Evolutionary conservation across 306 rosid genomes (phyloP).

Genomic region (Sicyos baderoa): DNA sequence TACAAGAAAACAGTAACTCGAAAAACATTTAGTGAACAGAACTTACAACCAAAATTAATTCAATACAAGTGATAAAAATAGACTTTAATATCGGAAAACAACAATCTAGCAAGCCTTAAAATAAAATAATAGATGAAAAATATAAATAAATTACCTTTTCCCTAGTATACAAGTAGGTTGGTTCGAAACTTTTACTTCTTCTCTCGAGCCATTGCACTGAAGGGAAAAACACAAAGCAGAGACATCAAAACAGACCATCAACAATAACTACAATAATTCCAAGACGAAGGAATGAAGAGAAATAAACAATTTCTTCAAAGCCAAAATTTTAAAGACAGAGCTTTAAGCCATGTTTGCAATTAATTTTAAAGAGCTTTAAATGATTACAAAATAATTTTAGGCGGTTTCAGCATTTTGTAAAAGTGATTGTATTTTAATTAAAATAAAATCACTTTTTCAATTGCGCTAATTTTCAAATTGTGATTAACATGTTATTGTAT

Average conservation of each 20-base stretch:
- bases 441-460: neutral
- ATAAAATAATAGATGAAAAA: conserved; percentile 11
- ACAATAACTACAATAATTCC: neutral
- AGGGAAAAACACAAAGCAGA: neutral
- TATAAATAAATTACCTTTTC: conserved; percentile 58
- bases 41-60: conserved; percentile 13
- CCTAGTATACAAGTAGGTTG: conserved; percentile 79
- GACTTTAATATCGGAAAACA: neutral
- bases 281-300: neutral
- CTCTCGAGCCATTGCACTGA: conserved; percentile 90
- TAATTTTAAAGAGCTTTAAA: neutral
- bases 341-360: neutral
- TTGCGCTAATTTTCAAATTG: neutral
- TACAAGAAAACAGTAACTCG: conserved; percentile 14
- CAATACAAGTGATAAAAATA: conserved; percentile 18
- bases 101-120: neutral
- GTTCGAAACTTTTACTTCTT: conserved; percentile 76
- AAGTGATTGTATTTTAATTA: neutral
- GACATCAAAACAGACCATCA: neutral
- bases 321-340: neutral
- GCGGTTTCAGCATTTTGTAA: neutral
- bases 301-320: neutral
- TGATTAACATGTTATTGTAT: neutral
- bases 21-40: conserved; percentile 7
- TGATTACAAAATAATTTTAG: neutral